Base-by-base conservation (phyloP, 306 rosid genomes). In the Parietaria judaica region DNA sequence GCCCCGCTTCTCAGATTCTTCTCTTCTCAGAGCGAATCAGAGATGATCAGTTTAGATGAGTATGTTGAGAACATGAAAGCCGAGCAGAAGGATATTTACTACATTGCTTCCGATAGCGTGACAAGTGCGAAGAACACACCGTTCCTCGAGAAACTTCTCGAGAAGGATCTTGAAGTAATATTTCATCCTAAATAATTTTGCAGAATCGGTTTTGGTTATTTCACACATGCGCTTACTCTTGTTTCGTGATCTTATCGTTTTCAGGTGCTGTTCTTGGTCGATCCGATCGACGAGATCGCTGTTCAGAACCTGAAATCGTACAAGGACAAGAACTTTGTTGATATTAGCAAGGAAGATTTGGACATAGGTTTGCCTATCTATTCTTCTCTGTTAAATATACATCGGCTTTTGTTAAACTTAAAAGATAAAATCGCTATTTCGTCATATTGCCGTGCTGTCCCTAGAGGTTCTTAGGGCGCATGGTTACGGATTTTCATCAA, bases 291-390 rank as follows among this genome's bases (percentile, higher is more conserved):
- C 7, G 99, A 92, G 85, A 82, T 92, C 71, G 95, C 99, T 60
- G 45, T 92, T 80, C 96, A 89, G 78, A 92, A 88, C 79, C 84
- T 92, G 52, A 88, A 88, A 70, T 76, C 95, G 51, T 92, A 78
- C 78, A 88, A 88, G 83, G 99, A 92, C 34, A 92, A 88, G 78
- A 79, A 86, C 72, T 92, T 92, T 66, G 78, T 88, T 69, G 99
- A 92, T 75, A 88, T 88, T 80, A 88, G 94, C 94, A 92, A 92
- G 85, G 97, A 92, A 81, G 99, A 88, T 70, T 74, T 92, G 69
- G 95, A 88, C 73, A 73, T 92, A 78, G 99, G 99, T 92, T 65
- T 49, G 77, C 58, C 48, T 39, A 23, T n/a, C n/a, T n/a, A n/a
- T n/a, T n/a, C n/a, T n/a, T n/a, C n/a, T n/a, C n/a, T n/a, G n/a